Percentiles rank a stretch among this genome's conserved stretches.
These are phyloP conservation scores for Obelidium mucronatum DNA, from an alignment of 192 early-diverging fungal genomes.

Conservation along the genomic window DNA sequence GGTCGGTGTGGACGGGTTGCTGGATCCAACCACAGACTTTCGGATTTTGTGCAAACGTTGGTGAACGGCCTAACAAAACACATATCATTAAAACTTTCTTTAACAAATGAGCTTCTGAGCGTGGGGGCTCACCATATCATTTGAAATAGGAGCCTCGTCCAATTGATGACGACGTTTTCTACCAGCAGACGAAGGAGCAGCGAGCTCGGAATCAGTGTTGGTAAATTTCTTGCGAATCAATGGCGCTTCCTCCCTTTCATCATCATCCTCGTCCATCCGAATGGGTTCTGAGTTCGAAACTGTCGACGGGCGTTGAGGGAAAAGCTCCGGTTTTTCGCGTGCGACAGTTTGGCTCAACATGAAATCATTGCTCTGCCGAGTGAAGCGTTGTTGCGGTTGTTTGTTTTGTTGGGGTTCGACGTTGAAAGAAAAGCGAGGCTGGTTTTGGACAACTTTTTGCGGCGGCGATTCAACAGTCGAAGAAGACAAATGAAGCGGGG, in stretches of 20 bases:
- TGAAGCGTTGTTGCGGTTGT: no score
- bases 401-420: no score
- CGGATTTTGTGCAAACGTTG: conserved; percentile 1
- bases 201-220: not conserved
- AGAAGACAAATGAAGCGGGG: no score
- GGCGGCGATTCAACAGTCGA: no score
- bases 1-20: not conserved
- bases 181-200: not conserved
- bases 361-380: no score
- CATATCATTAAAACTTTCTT: not conserved
- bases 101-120: not conserved
- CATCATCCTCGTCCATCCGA: no score
- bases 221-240: not conserved
- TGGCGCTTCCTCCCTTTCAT: not conserved
- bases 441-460: no score
- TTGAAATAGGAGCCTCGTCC: not conserved
- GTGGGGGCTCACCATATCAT: not conserved
- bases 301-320: no score
- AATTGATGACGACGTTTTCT: not conserved
- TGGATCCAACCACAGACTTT: not conserved
- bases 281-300: no score
- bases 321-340: no score
- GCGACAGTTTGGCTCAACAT: no score
- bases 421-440: no score
- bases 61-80: not conserved